A percentile compares a stretch with the other conserved stretches of the same genome.
Evolutionary conservation across 2,329 filamentous ascomycete genomes (phyloP).

Genomic region (Microthyrium microscopicum): DNA sequence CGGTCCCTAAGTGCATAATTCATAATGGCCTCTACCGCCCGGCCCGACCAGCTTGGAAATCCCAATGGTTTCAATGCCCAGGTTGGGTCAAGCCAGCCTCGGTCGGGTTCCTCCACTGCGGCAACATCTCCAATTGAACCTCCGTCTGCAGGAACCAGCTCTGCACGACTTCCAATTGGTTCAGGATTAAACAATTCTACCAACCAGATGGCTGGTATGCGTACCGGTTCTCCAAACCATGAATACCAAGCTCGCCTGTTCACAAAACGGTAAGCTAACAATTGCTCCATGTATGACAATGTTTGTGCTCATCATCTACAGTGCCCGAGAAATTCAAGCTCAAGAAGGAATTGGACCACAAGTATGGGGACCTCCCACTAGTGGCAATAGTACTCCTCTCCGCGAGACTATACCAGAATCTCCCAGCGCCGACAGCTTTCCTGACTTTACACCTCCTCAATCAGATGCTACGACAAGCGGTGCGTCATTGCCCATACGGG

Average conservation of each 20-base stretch:
- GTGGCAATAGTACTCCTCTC: slow-evolving; percentile 87
- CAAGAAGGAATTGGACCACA: slow-evolving; percentile 70
- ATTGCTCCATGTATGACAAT: slow-evolving; percentile 30
- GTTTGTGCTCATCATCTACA: slow-evolving; percentile 9
- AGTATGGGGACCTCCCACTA: slow-evolving; percentile 86
- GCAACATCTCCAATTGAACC: slow-evolving; percentile 69
- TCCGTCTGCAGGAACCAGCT: slow-evolving; percentile 34
- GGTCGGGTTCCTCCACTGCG: slow-evolving; percentile 64
- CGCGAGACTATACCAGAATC: slow-evolving; percentile 97
- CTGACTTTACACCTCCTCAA: slow-evolving; percentile 58
- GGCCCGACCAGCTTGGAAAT: slow-evolving; percentile 64
- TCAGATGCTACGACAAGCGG: slow-evolving; percentile 33
- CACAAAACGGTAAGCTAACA: no score
- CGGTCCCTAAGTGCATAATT: slow-evolving; percentile 37
- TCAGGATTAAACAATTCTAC: no score
- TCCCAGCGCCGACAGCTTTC: slow-evolving; percentile 79
- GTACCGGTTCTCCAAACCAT: no score
- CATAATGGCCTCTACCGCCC: slow-evolving; percentile 68
- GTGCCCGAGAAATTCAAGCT: slow-evolving; percentile 89
- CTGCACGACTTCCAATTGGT: slow-evolving; percentile 57
- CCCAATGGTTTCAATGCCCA: slow-evolving; percentile 67
- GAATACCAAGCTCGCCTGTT: no score
- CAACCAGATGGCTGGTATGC: no score
- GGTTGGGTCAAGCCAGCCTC: slow-evolving; percentile 46
- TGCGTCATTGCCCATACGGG: slow-evolving; percentile 40